A percentile compares a stretch with the other conserved stretches of the same genome.
phyloP scores from a whole-genome alignment of 805 yeast genomes.

The Candida sithepensis region DNA sequence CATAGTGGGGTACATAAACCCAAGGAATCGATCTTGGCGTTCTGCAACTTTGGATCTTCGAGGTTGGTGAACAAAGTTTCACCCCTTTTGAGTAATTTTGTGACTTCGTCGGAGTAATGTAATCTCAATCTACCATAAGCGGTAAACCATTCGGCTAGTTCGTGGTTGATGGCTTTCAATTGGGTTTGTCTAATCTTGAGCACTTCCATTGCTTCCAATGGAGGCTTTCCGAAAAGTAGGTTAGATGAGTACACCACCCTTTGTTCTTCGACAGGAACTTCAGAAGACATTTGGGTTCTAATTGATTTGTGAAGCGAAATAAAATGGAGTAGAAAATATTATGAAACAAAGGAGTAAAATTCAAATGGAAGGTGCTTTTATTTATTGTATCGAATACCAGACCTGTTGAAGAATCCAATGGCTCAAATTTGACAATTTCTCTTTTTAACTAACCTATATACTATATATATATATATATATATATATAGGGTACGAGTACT shows the following conservation, averaged over 20 bases:
- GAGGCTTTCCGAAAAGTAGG: constrained; percentile 39
- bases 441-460: too few species aligned
- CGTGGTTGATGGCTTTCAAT: constrained; percentile 53
- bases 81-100: constrained; percentile 34
- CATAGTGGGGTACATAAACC: constrained; percentile 44
- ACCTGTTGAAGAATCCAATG: too few species aligned
- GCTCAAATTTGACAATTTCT: too few species aligned
- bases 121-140: constrained; percentile 48
- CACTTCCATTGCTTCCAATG: constrained; percentile 57
- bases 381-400: too few species aligned
- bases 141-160: constrained; percentile 58
- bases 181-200: constrained; percentile 54
- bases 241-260: constrained; percentile 31
- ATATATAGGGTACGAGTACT: too few species aligned
- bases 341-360: too few species aligned
- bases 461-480: too few species aligned
- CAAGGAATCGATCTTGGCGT: constrained; percentile 44
- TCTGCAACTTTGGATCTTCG: constrained; percentile 39
- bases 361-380: too few species aligned
- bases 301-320: neutral
- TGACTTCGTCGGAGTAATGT: constrained; percentile 45
- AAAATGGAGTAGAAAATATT: too few species aligned
- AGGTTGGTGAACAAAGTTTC: constrained; percentile 35
- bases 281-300: too few species aligned
- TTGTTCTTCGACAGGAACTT: constrained; percentile 20